Conservation (phyloP, 2,329 filamentous ascomycete genomes). For the Colletotrichum sp. region DNA sequence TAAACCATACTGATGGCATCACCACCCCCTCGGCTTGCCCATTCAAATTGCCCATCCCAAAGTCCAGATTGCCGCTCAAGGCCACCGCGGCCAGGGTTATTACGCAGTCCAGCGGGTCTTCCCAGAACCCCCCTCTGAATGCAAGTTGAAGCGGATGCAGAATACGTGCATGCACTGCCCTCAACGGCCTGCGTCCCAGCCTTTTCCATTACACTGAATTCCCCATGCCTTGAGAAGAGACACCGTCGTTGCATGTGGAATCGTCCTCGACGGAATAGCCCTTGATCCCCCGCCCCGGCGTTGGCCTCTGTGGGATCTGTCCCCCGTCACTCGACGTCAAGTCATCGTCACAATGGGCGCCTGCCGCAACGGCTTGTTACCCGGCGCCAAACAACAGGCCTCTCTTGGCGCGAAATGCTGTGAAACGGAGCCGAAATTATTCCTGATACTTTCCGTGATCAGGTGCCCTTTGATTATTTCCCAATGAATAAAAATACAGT, state of each 20-base stretch:
- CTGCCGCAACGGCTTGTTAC: neutral
- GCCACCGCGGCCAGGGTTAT: neutral
- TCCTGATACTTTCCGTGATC: neutral
- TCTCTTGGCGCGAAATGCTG: neutral
- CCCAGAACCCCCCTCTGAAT: neutral
- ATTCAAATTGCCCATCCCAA: neutral
- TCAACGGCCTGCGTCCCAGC: conserved; percentile 1
- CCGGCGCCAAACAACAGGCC: neutral
- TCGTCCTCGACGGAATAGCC: neutral
- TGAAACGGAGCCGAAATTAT: conserved; percentile 14
- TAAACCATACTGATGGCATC: conserved; percentile 11
- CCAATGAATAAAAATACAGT: conserved; percentile 6
- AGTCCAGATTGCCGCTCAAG: neutral
- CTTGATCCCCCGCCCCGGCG: neutral
- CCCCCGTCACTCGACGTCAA: neutral
- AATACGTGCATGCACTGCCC: conserved; percentile 10
- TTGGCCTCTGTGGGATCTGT: neutral
- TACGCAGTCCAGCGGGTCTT: neutral
- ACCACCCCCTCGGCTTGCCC: conserved; percentile 4
- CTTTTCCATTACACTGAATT: conserved; percentile 7
- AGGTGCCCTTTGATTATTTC: neutral
- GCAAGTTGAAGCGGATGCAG: neutral
- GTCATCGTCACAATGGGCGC: neutral
- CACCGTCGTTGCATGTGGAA: neutral
- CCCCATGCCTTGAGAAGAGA: neutral